Conservation (phyloP, 495 filamentous ascomycete species). For the Penicillium samsonianum region DNA sequence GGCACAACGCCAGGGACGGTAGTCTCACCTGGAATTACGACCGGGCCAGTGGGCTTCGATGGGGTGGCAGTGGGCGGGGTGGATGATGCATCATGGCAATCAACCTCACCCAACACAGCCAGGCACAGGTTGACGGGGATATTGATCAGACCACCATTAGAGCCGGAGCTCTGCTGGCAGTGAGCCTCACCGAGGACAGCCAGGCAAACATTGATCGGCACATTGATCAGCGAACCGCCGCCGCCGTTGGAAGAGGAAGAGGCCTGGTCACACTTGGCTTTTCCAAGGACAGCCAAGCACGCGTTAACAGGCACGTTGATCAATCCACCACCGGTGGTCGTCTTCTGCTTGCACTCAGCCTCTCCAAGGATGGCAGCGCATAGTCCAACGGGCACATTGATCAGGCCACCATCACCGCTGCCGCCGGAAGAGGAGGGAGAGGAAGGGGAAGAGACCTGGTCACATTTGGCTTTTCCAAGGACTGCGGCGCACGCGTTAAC, state of each 20-base stretch:
- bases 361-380: slow-evolving; percentile 7
- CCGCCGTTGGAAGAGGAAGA: slow-evolving; percentile 9
- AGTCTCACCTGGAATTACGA: slow-evolving; percentile 10
- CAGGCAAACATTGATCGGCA: slow-evolving; percentile 33
- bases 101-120: slow-evolving; percentile 29
- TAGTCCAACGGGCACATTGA: slow-evolving; percentile 12
- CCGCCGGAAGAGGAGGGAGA: not conserved
- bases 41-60: not conserved
- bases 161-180: slow-evolving; percentile 9
- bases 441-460: slow-evolving; percentile 23
- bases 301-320: slow-evolving; percentile 33
- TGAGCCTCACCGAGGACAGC: slow-evolving; percentile 19
- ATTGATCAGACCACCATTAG: slow-evolving; percentile 13
- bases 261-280: slow-evolving; percentile 35
- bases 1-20: not conserved
- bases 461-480: slow-evolving; percentile 34
- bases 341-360: slow-evolving; percentile 13
- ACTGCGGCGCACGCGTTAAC: slow-evolving; percentile 29
- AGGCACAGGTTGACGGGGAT: slow-evolving; percentile 21
- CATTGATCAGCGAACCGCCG: slow-evolving; percentile 31
- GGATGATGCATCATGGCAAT: slow-evolving; percentile 20
- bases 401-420: slow-evolving; percentile 13
- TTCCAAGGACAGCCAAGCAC: slow-evolving; percentile 31
- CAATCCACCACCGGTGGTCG: slow-evolving; percentile 20
- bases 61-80: not conserved